These are phyloP conservation scores for Xylaria longipes DNA, from an alignment of 495 filamentous ascomycete genomes.

Conservation along the genomic window DNA sequence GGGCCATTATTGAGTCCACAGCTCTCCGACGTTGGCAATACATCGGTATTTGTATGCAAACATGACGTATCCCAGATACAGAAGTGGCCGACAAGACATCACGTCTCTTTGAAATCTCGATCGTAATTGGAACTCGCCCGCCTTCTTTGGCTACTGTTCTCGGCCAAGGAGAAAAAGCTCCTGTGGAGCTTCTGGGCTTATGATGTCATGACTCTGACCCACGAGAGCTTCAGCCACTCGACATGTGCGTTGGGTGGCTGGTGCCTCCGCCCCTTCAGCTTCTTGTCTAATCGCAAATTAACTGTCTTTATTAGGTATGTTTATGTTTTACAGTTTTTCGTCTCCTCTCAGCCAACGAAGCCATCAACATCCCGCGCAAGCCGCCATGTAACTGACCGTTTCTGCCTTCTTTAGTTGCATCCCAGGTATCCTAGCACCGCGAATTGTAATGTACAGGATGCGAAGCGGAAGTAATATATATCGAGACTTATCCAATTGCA, in stretches of 20 bases:
- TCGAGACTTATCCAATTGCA: not conserved
- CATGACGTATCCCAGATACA: not conserved
- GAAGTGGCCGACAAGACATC: not conserved
- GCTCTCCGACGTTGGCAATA: not conserved
- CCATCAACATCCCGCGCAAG: too few species aligned
- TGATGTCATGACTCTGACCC: slow-evolving; percentile 23
- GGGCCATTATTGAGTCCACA: not conserved
- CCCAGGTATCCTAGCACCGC: not conserved
- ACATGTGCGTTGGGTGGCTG: not conserved
- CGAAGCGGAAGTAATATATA: not conserved
- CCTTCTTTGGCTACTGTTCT: not conserved
- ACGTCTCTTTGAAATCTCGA: slow-evolving; percentile 15
- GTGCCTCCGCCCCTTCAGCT: not conserved
- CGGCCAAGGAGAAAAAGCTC: slow-evolving; percentile 21
- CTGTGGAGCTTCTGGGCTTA: not conserved
- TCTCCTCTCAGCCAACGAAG: too few species aligned
- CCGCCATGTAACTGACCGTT: too few species aligned
- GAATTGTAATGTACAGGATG: not conserved
- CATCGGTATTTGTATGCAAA: not conserved
- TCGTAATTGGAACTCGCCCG: not conserved
- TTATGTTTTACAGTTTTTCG: too few species aligned
- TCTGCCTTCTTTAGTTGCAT: too few species aligned
- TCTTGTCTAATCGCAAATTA: too few species aligned
- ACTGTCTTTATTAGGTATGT: too few species aligned
- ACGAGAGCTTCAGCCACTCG: slow-evolving; percentile 15